A percentile compares a stretch with the other conserved stretches of the same genome.
These are phyloP conservation scores for Pythium brachiatum DNA, from an alignment of 352 stramenopile species.

Conservation along the genomic window DNA sequence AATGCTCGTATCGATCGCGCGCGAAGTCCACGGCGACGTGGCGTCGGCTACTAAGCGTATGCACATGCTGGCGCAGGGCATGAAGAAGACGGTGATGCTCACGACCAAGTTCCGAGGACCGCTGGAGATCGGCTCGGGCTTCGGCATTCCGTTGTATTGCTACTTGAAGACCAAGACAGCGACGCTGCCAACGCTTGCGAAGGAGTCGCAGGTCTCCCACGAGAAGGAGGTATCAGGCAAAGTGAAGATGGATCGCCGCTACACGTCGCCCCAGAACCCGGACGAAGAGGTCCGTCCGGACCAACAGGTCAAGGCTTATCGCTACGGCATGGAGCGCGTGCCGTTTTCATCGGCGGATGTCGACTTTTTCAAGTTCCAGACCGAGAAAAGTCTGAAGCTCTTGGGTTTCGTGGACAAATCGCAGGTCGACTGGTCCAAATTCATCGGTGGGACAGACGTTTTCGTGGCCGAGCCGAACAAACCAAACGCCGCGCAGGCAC, in stretches of 20 bases:
- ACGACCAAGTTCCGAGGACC: slow-evolving; percentile 77
- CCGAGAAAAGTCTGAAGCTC: slow-evolving; percentile 72
- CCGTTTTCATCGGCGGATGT: slow-evolving; percentile 79
- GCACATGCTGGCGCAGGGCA: slow-evolving; percentile 70
- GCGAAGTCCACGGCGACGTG: slow-evolving; percentile 66
- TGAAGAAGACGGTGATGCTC: slow-evolving; percentile 68
- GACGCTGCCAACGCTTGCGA: slow-evolving; percentile 63
- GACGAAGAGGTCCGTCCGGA: slow-evolving; percentile 73
- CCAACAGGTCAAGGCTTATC: slow-evolving; percentile 75
- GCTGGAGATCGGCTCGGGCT: slow-evolving; percentile 59
- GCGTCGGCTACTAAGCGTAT: slow-evolving; percentile 67
- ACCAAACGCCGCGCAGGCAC: slow-evolving; percentile 48
- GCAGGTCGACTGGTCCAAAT: slow-evolving; percentile 52
- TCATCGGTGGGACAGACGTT: slow-evolving; percentile 59
- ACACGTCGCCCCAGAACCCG: slow-evolving; percentile 59
- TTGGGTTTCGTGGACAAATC: slow-evolving; percentile 66
- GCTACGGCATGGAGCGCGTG: slow-evolving; percentile 75
- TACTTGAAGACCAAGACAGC: slow-evolving; percentile 78
- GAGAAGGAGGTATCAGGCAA: slow-evolving; percentile 55
- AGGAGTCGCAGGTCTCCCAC: slow-evolving; percentile 69
- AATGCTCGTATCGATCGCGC: slow-evolving; percentile 78
- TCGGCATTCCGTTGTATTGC: slow-evolving; percentile 76
- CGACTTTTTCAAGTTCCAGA: slow-evolving; percentile 80
- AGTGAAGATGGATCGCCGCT: slow-evolving; percentile 74
- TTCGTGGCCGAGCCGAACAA: slow-evolving; percentile 80